Evolutionary conservation across 306 rosid species (phyloP).

Genomic region (Cucurbita pepo): DNA sequence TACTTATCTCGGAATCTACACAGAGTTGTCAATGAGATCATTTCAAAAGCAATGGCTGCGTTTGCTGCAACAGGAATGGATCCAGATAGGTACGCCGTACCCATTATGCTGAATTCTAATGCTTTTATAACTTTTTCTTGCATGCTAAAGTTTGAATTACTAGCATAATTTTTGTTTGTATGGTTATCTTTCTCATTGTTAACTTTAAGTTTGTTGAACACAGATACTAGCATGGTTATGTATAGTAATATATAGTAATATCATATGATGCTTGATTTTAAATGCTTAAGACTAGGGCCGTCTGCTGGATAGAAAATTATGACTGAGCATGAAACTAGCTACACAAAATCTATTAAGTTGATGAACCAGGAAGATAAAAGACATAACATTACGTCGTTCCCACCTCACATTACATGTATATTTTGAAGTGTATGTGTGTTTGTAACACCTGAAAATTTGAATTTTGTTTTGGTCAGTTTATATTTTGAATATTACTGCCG

Average conservation of each 20-base stretch:
- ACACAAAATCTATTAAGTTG: background rate
- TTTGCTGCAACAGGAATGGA: constrained; percentile 87
- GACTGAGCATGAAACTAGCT: background rate
- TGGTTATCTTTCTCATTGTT: background rate
- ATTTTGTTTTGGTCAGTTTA: background rate
- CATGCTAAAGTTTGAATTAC: background rate
- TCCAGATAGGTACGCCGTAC: constrained; percentile 71
- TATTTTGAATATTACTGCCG: background rate
- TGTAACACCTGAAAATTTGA: background rate
- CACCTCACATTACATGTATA: background rate
- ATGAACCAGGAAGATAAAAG: background rate
- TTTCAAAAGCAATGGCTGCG: constrained; percentile 78
- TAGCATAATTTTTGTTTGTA: background rate
- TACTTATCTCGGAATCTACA: constrained; percentile 78
- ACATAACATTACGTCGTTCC: background rate
- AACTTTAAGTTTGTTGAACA: background rate
- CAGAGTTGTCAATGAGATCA: constrained; percentile 71
- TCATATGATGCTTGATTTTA: background rate
- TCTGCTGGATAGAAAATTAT: background rate
- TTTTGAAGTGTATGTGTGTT: background rate
- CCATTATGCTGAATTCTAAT: background rate
- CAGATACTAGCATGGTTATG: background rate
- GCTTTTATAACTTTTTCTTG: background rate
- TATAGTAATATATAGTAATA: background rate
- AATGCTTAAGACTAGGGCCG: background rate